Percentiles rank a stretch among this genome's conserved stretches.
These are phyloP conservation scores for Yamadazyma trypodendri DNA, from an alignment of 1,139 yeast species.

Conservation along the genomic window DNA sequence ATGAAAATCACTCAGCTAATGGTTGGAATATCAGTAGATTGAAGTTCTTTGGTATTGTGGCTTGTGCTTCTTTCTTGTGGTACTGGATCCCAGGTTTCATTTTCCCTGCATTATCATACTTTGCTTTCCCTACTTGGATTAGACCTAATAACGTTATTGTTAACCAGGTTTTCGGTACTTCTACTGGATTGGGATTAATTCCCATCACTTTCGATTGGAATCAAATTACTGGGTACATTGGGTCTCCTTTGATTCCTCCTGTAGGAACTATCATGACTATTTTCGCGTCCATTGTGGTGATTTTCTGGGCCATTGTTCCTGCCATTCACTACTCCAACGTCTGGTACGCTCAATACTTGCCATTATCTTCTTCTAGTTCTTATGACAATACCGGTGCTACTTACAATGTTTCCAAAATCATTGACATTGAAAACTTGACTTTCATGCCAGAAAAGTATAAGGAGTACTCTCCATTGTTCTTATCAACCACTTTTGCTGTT, in stretches of 20 bases:
- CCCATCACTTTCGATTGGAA: constrained; percentile 53
- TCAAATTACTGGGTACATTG: constrained; percentile 53
- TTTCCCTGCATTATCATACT: constrained; percentile 35
- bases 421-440: constrained; percentile 33
- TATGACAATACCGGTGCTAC: constrained; percentile 34
- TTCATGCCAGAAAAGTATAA: constrained; percentile 49
- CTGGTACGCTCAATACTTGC: constrained; percentile 46
- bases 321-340: constrained; percentile 42
- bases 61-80: constrained; percentile 30
- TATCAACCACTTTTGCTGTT: constrained; percentile 62
- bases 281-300: constrained; percentile 40
- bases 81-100: constrained; percentile 46
- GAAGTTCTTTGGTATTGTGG: constrained; percentile 29
- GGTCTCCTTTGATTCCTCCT: constrained; percentile 70
- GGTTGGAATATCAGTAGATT: constrained; percentile 43
- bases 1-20: constrained; percentile 54
- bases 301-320: constrained; percentile 44
- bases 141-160: constrained; percentile 46
- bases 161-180: constrained; percentile 61
- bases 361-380: constrained; percentile 40
- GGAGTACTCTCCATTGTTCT: constrained; percentile 51
- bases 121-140: constrained; percentile 44
- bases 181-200: constrained; percentile 60
- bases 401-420: constrained; percentile 42
- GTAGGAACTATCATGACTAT: constrained; percentile 55